A percentile compares a stretch with the other conserved stretches of the same genome.
phyloP scores from a whole-genome alignment of 2,329 filamentous ascomycete species.

The Scedosporium dehoogii region DNA sequence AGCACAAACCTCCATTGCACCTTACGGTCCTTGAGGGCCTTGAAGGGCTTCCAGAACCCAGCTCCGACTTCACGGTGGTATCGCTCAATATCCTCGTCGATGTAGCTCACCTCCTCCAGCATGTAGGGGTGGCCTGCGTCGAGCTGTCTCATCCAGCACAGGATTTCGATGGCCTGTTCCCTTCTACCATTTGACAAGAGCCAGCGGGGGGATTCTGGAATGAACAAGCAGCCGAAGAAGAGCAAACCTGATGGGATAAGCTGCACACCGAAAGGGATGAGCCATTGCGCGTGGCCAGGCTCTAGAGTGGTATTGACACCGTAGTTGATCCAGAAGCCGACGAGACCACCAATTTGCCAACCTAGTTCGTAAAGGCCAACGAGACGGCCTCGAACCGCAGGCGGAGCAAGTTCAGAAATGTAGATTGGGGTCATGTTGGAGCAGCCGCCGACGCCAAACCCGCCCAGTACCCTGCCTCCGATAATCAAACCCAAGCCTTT shows the following conservation, averaged over 20 bases:
- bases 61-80: conserved; percentile 2
- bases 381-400: conserved; percentile 52
- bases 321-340: conserved; percentile 59
- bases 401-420: conserved; percentile 50
- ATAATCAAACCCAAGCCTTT: conserved; percentile 52
- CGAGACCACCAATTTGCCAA: conserved; percentile 53
- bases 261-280: conserved; percentile 45
- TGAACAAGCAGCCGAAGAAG: conserved; percentile 46
- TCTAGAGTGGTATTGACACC: conserved; percentile 42
- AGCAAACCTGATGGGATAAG: conserved; percentile 46
- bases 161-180: conserved; percentile 3
- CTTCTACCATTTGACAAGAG: conserved; percentile 2
- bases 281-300: conserved; percentile 34
- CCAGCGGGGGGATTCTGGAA: conserved; percentile 61
- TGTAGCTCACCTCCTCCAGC: conserved; percentile 1
- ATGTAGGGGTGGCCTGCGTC: conserved; percentile 3
- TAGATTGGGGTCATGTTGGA: conserved; percentile 56
- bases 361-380: conserved; percentile 59
- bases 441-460: conserved; percentile 52
- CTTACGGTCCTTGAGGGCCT: background rate
- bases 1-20: background rate
- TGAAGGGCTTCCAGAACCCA: conserved; percentile 4
- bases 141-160: conserved; percentile 3
- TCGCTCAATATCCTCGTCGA: conserved; percentile 1
- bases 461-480: conserved; percentile 52